Percentiles rank a stretch among this genome's conserved stretches.
Evolutionary conservation across 73 alveolate species (phyloP).

Genomic region (Blepharisma japonicum): DNA sequence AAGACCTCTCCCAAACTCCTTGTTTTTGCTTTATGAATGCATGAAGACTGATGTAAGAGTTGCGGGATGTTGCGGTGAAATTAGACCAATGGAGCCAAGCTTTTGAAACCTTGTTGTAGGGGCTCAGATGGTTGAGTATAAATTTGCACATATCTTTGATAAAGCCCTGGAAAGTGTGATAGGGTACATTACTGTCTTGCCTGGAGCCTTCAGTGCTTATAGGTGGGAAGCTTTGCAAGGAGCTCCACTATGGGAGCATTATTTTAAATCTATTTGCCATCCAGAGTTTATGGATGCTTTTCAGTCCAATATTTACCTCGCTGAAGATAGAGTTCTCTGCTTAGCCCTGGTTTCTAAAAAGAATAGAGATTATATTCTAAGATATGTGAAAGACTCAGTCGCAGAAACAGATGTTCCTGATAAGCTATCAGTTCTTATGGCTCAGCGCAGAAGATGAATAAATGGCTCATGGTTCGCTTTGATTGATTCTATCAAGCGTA

Average conservation of each 20-base stretch:
- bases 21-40: not conserved
- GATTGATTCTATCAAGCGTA: constrained; percentile 20
- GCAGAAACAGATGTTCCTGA: constrained; percentile 35
- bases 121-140: constrained; percentile 28
- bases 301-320: constrained; percentile 30
- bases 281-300: constrained; percentile 5
- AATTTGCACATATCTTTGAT: constrained; percentile 26
- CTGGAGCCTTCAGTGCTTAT: constrained; percentile 45
- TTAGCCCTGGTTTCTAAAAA: constrained; percentile 6
- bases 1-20: constrained; percentile 21
- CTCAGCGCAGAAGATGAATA: constrained; percentile 28
- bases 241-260: constrained; percentile 36
- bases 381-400: not conserved
- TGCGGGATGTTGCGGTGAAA: constrained; percentile 37
- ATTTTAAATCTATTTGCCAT: constrained; percentile 21
- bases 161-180: constrained; percentile 21
- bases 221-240: constrained; percentile 42
- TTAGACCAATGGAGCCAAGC: constrained; percentile 30
- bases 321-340: constrained; percentile 32
- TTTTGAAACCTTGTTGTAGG: constrained; percentile 2
- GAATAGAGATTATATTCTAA: not conserved
- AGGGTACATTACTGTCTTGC: constrained; percentile 41
- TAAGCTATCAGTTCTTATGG: not conserved
- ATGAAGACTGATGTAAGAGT: not conserved
- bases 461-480: constrained; percentile 35